A percentile compares a stretch with the other conserved stretches of the same genome.
phyloP scores from a whole-genome alignment of 371 early-diverging fungal species.

The Fennellomyces sp. region DNA sequence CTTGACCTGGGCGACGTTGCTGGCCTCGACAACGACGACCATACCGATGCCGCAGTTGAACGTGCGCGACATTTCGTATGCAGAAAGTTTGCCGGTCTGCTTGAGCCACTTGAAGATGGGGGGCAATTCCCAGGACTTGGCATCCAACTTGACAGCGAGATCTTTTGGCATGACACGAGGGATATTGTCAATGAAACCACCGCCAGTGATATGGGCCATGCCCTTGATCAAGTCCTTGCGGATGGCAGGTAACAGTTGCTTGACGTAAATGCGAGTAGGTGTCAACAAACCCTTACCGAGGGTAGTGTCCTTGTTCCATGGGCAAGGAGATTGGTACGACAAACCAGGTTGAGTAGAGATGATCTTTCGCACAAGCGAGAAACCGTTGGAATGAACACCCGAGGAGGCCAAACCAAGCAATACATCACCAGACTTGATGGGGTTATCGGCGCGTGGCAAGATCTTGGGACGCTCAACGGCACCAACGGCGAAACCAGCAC shows the following conservation, averaged over 20 bases:
- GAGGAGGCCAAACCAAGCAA: slow-evolving; percentile 91
- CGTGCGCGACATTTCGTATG: slow-evolving; percentile 90
- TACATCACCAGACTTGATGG: slow-evolving; percentile 81
- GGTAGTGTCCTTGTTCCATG: slow-evolving; percentile 70
- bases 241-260: slow-evolving; percentile 84
- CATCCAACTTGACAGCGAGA: slow-evolving; percentile 80
- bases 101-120: slow-evolving; percentile 96
- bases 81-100: slow-evolving; percentile 81
- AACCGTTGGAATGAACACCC: slow-evolving; percentile 97
- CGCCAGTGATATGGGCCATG: slow-evolving; percentile 98
- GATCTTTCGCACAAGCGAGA: slow-evolving; percentile 94
- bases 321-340: slow-evolving; percentile 78
- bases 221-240: slow-evolving; percentile 83
- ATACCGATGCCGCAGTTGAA: slow-evolving; percentile 99
- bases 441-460: slow-evolving; percentile 76
- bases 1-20: slow-evolving; percentile 65
- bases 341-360: slow-evolving; percentile 73
- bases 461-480: slow-evolving; percentile 91
- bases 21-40: slow-evolving; percentile 84
- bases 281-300: slow-evolving; percentile 87
- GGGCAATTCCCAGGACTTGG: slow-evolving; percentile 78
- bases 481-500: slow-evolving; percentile 97
- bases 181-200: slow-evolving; percentile 96
- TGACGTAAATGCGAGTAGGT: slow-evolving; percentile 95
- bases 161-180: slow-evolving; percentile 92